phyloP scores from a whole-genome alignment of 2,329 filamentous ascomycete species.

The Talaromyces islandicus region DNA sequence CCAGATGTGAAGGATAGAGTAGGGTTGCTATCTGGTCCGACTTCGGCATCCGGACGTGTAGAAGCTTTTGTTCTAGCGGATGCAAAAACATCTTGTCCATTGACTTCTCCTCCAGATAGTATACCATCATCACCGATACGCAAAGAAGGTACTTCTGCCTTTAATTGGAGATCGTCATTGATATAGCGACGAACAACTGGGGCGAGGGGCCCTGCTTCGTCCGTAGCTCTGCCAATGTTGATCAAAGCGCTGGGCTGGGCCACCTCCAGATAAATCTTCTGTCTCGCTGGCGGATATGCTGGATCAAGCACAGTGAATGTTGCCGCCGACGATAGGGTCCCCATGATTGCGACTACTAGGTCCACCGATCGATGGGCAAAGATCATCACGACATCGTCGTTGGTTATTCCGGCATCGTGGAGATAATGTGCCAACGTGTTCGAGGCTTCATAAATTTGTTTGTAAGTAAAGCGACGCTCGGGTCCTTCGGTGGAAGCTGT shows the following conservation, averaged over 20 bases:
- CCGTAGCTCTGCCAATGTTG: constrained; percentile 64
- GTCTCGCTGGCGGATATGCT: constrained; percentile 71
- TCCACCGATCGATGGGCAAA: constrained; percentile 80
- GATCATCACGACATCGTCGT: constrained; percentile 89
- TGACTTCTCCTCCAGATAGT: constrained; percentile 61
- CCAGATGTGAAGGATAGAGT: constrained; percentile 72
- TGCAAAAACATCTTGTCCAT: constrained; percentile 63
- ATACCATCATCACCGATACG: constrained; percentile 64
- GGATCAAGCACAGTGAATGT: constrained; percentile 66
- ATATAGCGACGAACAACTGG: constrained; percentile 62
- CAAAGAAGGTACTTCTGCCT: constrained; percentile 68
- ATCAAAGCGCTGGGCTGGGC: constrained; percentile 68
- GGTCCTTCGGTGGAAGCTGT: constrained; percentile 49
- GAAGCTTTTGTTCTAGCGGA: constrained; percentile 28
- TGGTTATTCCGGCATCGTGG: constrained; percentile 62
- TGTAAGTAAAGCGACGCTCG: constrained; percentile 70
- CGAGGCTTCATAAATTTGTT: constrained; percentile 77
- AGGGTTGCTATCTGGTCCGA: constrained; percentile 79
- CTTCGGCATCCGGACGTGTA: constrained; percentile 59
- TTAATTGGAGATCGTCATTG: constrained; percentile 63
- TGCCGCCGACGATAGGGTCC: constrained; percentile 47
- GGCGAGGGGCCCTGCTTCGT: constrained; percentile 60
- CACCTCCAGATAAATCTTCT: constrained; percentile 78
- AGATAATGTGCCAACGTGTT: constrained; percentile 77
- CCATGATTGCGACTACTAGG: constrained; percentile 74